A percentile compares a stretch with the other conserved stretches of the same genome.
Evolutionary conservation across 2,329 filamentous ascomycete genomes (phyloP).

Genomic region (Fusarium sp.): DNA sequence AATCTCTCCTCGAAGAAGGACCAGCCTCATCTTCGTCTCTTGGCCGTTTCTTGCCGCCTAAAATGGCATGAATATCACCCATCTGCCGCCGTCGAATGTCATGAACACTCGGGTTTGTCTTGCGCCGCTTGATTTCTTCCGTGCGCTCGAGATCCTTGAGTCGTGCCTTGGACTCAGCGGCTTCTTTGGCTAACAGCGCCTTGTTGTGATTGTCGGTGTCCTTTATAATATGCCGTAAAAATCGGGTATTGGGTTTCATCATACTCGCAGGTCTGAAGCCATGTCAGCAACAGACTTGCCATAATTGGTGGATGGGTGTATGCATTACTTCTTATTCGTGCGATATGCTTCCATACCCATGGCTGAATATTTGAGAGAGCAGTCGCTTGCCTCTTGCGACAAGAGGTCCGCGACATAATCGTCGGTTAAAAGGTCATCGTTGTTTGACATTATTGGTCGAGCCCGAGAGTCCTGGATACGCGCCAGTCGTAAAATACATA

Average conservation of each 20-base stretch:
- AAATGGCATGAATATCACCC: slow-evolving; percentile 67
- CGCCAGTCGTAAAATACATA: neutral
- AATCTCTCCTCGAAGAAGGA: slow-evolving; percentile 24
- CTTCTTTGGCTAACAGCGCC: slow-evolving; percentile 83
- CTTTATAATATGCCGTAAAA: slow-evolving; percentile 86
- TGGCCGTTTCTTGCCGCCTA: slow-evolving; percentile 55
- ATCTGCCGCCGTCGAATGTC: slow-evolving; percentile 68
- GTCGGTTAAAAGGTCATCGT: slow-evolving; percentile 70
- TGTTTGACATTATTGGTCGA: slow-evolving; percentile 50
- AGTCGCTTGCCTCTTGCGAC: slow-evolving; percentile 79
- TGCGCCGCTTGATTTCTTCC: slow-evolving; percentile 55
- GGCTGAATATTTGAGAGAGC: slow-evolving; percentile 76
- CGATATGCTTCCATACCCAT: slow-evolving; percentile 76
- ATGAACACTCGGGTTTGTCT: slow-evolving; percentile 55
- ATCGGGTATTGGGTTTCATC: slow-evolving; percentile 91
- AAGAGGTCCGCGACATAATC: slow-evolving; percentile 85
- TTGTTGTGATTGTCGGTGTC: slow-evolving; percentile 91
- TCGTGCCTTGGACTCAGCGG: slow-evolving; percentile 77
- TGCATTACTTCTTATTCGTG: slow-evolving; percentile 56
- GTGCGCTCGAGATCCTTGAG: slow-evolving; percentile 68
- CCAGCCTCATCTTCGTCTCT: slow-evolving; percentile 37
- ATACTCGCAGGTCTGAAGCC: slow-evolving; percentile 67
- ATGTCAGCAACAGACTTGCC: slow-evolving; percentile 30
- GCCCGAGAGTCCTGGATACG: neutral
- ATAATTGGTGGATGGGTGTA: neutral